Evolutionary conservation across 192 early-diverging fungal genomes (phyloP), one percentile per base, ranked within the genome.

Genomic region (Umbelopsis ramanniana): DNA sequence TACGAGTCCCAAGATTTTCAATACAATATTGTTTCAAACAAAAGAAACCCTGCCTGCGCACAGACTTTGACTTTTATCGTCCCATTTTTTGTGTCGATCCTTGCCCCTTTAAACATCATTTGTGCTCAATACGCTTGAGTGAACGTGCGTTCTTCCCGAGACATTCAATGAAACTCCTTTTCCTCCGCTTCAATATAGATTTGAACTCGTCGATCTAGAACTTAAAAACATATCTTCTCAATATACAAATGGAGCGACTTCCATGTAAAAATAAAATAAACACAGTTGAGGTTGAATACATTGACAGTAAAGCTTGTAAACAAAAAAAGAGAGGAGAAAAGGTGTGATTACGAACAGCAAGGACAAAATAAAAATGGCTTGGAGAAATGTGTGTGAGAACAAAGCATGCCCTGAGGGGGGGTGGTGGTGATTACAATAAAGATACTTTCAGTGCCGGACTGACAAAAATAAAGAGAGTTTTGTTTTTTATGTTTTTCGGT

Each of bases 381-480:
- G 40, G 6, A 54, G n/a, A 54, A 54, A 54, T 7, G 23, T 4
- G 23, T 4, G 29, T 29, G 23, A 54, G 17, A 22, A 10, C n/a
- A 53, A 53, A 53, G 23, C 52, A 53, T 53, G 21, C 12, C 26
- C 23, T 54, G 6, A n/a, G n/a, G n/a, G n/a, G n/a, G n/a, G 11
- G 40, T 43, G 40, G 40, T 43, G 40, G 22, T 26, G 53, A 12
- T 54, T 12, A 26, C 22, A 54, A 63, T 63, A 29, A 63, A 22
- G 57, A 29, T 63, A 37, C 33, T 63, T 57, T 63, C 57, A 63
- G 57, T 63, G 57, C 57, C 57, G 57, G 57, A 63, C 57, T 63
- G 57, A 63, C 57, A 63, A 33, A 35, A 63, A 63, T 37, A 63
- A 63, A 37, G 33, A 63, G 33, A 37, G 26, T 35, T 60, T 50